A percentile compares a stretch with the other conserved stretches of the same genome.
Evolutionary conservation across 2,329 filamentous ascomycete genomes (phyloP).

Genomic region (Nannizziopsis arthrosporioides): DNA sequence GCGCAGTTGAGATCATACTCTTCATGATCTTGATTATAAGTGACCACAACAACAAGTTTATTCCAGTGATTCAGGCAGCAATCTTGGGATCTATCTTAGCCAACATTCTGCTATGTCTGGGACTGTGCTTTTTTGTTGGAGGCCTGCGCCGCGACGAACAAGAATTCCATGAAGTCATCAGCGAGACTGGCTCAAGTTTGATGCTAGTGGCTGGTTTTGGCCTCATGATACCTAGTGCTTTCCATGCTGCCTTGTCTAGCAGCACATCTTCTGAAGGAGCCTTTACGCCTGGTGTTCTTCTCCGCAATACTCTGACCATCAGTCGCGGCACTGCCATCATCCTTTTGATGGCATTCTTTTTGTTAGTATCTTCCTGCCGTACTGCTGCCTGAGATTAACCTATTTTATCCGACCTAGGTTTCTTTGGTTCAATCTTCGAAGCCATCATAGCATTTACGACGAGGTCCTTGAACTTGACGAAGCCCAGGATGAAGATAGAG

Average conservation of each 20-base stretch:
- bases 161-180: conserved; percentile 61
- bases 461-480: conserved; percentile 63
- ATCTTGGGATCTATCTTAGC: conserved; percentile 75
- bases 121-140: conserved; percentile 66
- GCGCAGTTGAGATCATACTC: conserved; percentile 68
- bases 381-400: not conserved
- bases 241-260: conserved; percentile 35
- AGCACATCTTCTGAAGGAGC: conserved; percentile 32
- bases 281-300: conserved; percentile 34
- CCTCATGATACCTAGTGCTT: conserved; percentile 36
- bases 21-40: conserved; percentile 62
- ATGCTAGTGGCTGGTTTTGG: conserved; percentile 61
- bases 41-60: conserved; percentile 35
- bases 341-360: conserved; percentile 55
- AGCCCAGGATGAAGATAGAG: conserved; percentile 51
- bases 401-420: conserved; percentile 25
- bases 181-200: conserved; percentile 66
- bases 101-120: conserved; percentile 68
- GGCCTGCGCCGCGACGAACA: conserved; percentile 54
- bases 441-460: conserved; percentile 66
- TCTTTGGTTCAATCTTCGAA: conserved; percentile 61
- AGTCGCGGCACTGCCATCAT: conserved; percentile 61
- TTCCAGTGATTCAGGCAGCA: conserved; percentile 68
- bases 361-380: conserved; percentile 34
- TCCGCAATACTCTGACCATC: conserved; percentile 48